phyloP scores from a whole-genome alignment of 257 asterid species.

The Solanum ahanhuiri region DNA sequence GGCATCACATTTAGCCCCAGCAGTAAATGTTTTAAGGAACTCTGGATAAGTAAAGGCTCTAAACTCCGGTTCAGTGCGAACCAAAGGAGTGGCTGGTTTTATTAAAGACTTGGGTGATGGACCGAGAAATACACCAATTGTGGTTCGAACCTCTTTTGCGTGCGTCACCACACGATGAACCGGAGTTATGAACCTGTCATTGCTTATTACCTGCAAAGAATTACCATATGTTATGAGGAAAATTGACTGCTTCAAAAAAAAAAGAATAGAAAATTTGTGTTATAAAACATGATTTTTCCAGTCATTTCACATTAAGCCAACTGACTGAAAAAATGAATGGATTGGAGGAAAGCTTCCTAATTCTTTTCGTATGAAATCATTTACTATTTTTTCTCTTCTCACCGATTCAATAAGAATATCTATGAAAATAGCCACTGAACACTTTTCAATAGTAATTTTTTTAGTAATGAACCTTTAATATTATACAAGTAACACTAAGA shows the following conservation, averaged over 20 bases:
- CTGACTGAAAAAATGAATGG: too few relatives aligned
- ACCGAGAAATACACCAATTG: background rate
- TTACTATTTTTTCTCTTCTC: background rate
- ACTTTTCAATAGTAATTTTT: too few relatives aligned
- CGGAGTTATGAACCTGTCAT: conserved; percentile 35
- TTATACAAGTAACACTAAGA: background rate
- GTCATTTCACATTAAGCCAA: background rate
- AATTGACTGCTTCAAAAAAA: too few relatives aligned
- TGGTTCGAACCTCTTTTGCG: conserved; percentile 6
- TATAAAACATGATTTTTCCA: too few relatives aligned
- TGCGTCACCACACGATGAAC: conserved; percentile 55
- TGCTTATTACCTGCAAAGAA: conserved; percentile 40
- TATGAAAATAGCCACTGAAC: accelerated
- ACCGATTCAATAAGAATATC: too few relatives aligned
- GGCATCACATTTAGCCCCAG: background rate
- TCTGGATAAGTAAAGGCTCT: background rate
- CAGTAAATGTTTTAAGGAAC: background rate
- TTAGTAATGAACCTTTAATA: too few relatives aligned
- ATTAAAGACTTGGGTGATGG: background rate
- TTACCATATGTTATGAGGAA: background rate
- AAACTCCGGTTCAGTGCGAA: background rate
- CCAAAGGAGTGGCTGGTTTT: background rate
- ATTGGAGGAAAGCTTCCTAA: background rate
- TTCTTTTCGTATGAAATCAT: background rate
- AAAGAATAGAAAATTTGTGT: too few relatives aligned